Conservation (phyloP, 2,329 filamentous ascomycete genomes). For the Aspergillus fumigatiaffinis region DNA sequence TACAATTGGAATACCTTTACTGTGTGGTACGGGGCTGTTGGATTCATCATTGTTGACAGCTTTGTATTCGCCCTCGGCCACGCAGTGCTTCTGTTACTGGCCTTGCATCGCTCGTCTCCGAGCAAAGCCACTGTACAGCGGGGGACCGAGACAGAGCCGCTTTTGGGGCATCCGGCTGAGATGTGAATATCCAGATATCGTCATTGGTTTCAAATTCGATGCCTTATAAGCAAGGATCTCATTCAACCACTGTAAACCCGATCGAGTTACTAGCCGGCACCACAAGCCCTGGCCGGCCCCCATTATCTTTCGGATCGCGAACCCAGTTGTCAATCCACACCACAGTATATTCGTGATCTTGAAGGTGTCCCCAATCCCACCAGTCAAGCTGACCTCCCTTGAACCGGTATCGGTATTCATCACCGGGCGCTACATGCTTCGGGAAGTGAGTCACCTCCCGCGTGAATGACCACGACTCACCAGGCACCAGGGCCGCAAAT, state of each 20-base stretch:
- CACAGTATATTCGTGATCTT: slow-evolving; percentile 2
- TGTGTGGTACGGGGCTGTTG: too few relatives aligned
- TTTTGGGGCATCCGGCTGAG: too few relatives aligned
- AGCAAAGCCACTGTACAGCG: too few relatives aligned
- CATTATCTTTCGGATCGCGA: neutral
- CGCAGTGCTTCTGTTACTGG: too few relatives aligned
- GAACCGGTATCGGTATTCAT: neutral
- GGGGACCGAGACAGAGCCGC: too few relatives aligned
- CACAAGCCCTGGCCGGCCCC: neutral
- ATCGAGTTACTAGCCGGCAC: neutral
- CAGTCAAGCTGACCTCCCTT: neutral
- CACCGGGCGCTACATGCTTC: neutral
- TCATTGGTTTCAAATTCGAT: neutral
- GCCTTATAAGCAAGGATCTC: neutral
- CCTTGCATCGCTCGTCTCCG: too few relatives aligned
- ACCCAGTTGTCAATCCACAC: neutral
- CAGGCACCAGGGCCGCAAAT: neutral
- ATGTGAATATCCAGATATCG: too few relatives aligned
- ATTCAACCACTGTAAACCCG: neutral
- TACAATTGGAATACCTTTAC: too few relatives aligned
- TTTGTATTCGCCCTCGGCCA: too few relatives aligned
- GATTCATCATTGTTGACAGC: too few relatives aligned
- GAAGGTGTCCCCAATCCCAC: slow-evolving; percentile 2
- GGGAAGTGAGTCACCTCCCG: neutral
- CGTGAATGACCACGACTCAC: neutral